Evolutionary conservation across 192 early-diverging fungal species (phyloP), one percentile per base, ranked within the genome.

Genomic region (Phycomyces nitens): DNA sequence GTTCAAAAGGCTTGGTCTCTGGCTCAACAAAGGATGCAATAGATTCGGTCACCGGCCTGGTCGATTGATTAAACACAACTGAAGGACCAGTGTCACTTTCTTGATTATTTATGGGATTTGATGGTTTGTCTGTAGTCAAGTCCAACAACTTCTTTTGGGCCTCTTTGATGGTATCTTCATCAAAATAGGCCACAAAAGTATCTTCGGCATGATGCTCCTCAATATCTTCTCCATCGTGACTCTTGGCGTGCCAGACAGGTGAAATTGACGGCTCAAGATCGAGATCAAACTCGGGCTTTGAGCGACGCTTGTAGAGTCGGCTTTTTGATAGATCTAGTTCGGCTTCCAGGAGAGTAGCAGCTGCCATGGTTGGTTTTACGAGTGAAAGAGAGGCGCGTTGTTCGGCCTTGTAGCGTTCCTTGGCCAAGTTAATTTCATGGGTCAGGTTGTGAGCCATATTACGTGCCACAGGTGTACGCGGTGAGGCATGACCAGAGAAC

Each of bases 261-360:
- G 29, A 34, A 7, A 34, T 34, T 34, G 29, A 34, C 29, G 29
- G 29, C 7, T 34, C 29, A 34, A 34, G 29, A 34, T 34, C 29
- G 7, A 34, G 29, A 34, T 34, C 29, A 34, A 34, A 34, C 7
- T 34, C 29, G 29, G 29, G 29, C 29, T 34, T 34, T 5, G 29
- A 34, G 29, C 29, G 29, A 24, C 55, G 41, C 18, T 69, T 38
- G 18, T 49, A 49, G 0, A 62, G 27, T 14, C 14, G 10, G n/a
- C 68, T 54, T 14, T 63, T 62, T 1, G 68, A 69, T 26, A 69
- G 12, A 22, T 69, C 68, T 3, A 69, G 27, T 42, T 69, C 44
- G 12, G 56, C 60, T 6, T 69, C 68, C 10, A 69, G 22, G 0
- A 56, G 18, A 8, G 68, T 56, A 1, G 58, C 68, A 16, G 47